A percentile compares a stretch with the other conserved stretches of the same genome.
phyloP scores from a whole-genome alignment of 805 yeast species.

The Metschnikowia lachancei region DNA sequence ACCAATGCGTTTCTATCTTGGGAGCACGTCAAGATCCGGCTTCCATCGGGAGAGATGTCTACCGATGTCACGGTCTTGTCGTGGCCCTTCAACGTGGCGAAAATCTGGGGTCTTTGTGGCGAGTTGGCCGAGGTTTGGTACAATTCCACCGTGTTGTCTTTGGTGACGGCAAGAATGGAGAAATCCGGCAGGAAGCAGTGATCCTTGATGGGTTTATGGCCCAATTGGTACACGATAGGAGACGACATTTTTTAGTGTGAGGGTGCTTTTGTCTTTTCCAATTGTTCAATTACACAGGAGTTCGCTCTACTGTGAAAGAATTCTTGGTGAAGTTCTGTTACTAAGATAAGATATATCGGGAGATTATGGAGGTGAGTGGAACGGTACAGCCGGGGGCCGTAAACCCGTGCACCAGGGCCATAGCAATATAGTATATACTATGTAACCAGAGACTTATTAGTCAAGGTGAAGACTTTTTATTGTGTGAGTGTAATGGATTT shows the following conservation, averaged over 20 bases:
- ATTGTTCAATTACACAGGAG: conserved; percentile 17
- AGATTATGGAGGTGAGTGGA: too few species aligned
- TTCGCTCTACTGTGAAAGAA: conserved; percentile 20
- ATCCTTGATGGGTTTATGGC: conserved; percentile 84
- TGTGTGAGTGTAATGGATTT: too few species aligned
- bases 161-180: conserved; percentile 71
- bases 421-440: too few species aligned
- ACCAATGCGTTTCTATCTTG: conserved; percentile 98
- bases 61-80: conserved; percentile 94
- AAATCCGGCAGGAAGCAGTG: conserved; percentile 80
- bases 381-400: too few species aligned
- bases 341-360: too few species aligned
- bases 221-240: conserved; percentile 57
- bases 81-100: conserved; percentile 74
- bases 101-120: conserved; percentile 50
- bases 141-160: conserved; percentile 71
- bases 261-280: not conserved
- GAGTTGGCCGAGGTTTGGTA: conserved; percentile 51
- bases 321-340: too few species aligned
- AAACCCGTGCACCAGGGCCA: conserved; percentile 3
- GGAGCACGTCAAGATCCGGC: conserved; percentile 88
- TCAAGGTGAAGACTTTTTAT: too few species aligned
- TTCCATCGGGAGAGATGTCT: conserved; percentile 81
- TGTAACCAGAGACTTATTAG: too few species aligned
- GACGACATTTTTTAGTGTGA: conserved; percentile 7